Evolutionary conservation across 495 filamentous ascomycete genomes (phyloP), one percentile per base, ranked within the genome.

Genomic region (Barbatosphaeria neglecta): DNA sequence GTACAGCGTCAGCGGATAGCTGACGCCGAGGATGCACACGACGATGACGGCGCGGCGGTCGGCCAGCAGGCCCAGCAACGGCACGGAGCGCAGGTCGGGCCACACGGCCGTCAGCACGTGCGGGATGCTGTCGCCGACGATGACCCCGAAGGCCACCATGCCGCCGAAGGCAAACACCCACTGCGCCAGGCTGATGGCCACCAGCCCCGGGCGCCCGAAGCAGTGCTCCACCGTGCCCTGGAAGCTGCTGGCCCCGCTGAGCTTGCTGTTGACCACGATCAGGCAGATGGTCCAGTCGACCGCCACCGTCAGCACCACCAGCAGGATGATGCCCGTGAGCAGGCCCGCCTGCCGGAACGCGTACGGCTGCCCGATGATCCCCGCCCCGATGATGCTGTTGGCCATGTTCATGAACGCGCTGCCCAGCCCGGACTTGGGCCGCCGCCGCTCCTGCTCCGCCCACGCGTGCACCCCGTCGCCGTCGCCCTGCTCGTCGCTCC

Each of bases 131-230:
- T 98, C 92, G 19, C 92, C 92, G 20, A 98, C 83, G 61, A 98
- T 96, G 47, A 98, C 86, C 46, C 90, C 92, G 66, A 95, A 98
- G 18, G 93, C 93, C 35, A 97, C 76, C 93, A 97, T 97, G 42
- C 93, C 92, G 37, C 92, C 93, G 64, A 96, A 98, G 40, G 93
- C 92, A 74, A 98, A 98, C 28, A 85, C 86, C 87, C 89, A 97
- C 66, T 98, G 92, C 28, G 92, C 92, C 43, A 90, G 61, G 22
- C 79, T 86, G 46, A 98, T 95, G 24, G 92, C 92, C 45, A 97
- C 78, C 33, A 97, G 74, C 0, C 92, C 92, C 27, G 79, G 71
- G 54, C 77, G 81, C 15, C 92, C 92, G 66, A 94, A 98, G 62
- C 92, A 98, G 58, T 86, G 75, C 60, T 95, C 83, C 67, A 97